phyloP scores from a whole-genome alignment of 2,329 filamentous ascomycete species.

The Penicillium hordei region DNA sequence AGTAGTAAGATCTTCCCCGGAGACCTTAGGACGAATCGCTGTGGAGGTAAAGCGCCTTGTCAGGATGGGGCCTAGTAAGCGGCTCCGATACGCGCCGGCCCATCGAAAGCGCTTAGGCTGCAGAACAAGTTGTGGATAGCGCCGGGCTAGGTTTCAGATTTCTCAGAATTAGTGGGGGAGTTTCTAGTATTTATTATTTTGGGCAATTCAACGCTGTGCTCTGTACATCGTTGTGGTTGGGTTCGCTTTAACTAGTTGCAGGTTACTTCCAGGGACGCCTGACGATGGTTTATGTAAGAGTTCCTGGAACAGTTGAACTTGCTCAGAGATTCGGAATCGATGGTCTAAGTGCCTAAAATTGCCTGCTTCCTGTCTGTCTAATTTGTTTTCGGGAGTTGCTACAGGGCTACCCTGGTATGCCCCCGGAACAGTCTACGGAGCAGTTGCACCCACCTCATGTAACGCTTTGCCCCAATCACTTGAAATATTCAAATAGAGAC shows the following conservation, averaged over 20 bases:
- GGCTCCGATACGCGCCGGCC: constrained; percentile 24
- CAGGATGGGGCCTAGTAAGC: constrained; percentile 13
- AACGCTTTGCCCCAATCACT: neutral
- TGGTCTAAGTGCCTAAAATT: neutral
- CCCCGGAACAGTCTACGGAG: neutral
- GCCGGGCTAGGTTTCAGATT: constrained; percentile 13
- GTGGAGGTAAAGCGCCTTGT: constrained; percentile 9
- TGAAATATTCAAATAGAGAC: neutral
- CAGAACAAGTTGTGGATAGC: constrained; percentile 1
- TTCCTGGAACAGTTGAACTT: neutral
- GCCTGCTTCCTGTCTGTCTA: neutral
- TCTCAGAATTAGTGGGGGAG: neutral
- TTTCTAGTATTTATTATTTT: neutral
- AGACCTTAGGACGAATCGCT: constrained; percentile 7
- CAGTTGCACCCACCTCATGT: neutral
- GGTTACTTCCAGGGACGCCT: neutral
- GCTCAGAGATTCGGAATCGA: neutral
- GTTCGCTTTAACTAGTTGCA: neutral
- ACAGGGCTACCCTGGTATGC: neutral
- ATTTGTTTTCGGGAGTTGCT: neutral
- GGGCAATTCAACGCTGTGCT: neutral
- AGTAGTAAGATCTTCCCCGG: neutral
- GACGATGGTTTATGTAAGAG: neutral
- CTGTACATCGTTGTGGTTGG: neutral
- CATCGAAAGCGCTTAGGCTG: constrained; percentile 20